Conservation (phyloP, 1,139 yeast genomes). For the Saccharomycopsis phalli region DNA sequence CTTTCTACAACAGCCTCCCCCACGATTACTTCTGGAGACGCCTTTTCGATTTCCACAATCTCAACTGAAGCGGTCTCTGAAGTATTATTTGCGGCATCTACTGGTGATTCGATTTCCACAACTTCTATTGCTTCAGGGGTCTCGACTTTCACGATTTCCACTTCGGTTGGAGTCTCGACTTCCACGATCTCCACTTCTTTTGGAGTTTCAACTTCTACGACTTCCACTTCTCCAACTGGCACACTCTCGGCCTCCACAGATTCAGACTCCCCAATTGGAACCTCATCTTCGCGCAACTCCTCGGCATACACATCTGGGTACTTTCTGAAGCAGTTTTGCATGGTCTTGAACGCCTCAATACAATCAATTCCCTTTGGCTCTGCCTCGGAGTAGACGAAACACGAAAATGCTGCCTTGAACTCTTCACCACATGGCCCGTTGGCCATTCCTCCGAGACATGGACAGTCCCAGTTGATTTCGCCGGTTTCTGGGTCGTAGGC, state of each 20-base stretch:
- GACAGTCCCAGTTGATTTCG: constrained; percentile 99
- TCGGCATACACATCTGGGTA: constrained; percentile 94
- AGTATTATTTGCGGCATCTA: too few relatives aligned
- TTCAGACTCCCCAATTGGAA: constrained; percentile 13
- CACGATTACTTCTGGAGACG: too few relatives aligned
- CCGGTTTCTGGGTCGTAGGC: constrained; percentile 98
- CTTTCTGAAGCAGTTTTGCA: constrained; percentile 92
- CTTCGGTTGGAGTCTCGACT: constrained; percentile 7
- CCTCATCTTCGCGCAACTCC: constrained; percentile 71
- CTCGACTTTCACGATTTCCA: too few relatives aligned
- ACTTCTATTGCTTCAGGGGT: constrained; percentile 1
- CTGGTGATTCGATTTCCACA: background rate
- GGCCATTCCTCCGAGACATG: constrained; percentile 99
- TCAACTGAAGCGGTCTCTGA: too few relatives aligned
- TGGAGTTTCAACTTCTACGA: too few relatives aligned
- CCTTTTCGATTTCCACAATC: too few relatives aligned
- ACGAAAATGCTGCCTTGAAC: constrained; percentile 91
- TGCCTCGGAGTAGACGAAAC: constrained; percentile 89
- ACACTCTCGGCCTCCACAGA: too few relatives aligned
- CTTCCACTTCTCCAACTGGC: too few relatives aligned
- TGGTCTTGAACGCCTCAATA: constrained; percentile 78
- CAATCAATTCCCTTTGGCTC: constrained; percentile 98
- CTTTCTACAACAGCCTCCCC: too few relatives aligned
- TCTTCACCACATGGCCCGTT: constrained; percentile 98
- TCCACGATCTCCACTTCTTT: constrained; percentile 9